Percentiles rank a stretch among this genome's conserved stretches.
Conservation (phyloP, 768 basidiomycete genomes). For the Coprinopsis cinerea region DNA sequence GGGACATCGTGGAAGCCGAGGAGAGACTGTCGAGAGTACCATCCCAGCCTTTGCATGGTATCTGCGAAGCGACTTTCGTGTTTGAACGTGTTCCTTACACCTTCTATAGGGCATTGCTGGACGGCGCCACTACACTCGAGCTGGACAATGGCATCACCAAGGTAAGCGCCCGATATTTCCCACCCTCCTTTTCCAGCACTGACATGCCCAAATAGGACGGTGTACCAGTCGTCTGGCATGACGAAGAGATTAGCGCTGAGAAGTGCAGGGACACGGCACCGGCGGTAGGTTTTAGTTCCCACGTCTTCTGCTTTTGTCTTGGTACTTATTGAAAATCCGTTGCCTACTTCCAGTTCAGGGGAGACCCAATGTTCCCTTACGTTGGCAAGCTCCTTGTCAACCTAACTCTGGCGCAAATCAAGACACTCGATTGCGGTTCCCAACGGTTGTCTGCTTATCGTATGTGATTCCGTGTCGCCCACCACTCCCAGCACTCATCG, state of each 20-base stretch:
- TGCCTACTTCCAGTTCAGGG: no score
- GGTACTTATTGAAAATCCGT: no score
- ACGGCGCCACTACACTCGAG: constrained; percentile 73
- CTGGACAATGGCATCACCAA: constrained; percentile 74
- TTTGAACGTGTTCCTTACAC: constrained; percentile 3
- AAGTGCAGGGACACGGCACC: constrained; percentile 71
- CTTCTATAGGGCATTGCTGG: constrained; percentile 57
- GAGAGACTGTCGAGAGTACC: constrained; percentile 67
- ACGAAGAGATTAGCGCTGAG: constrained; percentile 52
- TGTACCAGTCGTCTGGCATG: constrained; percentile 76
- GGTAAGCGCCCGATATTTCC: constrained; percentile 27
- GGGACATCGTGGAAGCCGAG: constrained; percentile 76
- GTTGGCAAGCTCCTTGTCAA: constrained; percentile 75
- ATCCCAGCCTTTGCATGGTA: constrained; percentile 76
- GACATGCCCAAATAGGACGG: constrained; percentile 49
- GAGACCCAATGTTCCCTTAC: constrained; percentile 64
- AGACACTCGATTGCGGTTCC: constrained; percentile 78
- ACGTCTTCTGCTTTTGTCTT: neutral
- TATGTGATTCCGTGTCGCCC: constrained; percentile 27
- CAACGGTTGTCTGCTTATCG: constrained; percentile 52
- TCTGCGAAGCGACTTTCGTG: neutral
- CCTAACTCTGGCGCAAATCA: constrained; percentile 72
- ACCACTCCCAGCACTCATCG: neutral
- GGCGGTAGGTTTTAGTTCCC: constrained; percentile 33
- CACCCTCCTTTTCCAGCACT: neutral